These are phyloP conservation scores for Sabuloglossum arenarium DNA, from an alignment of 495 filamentous ascomycete species.

Conservation along the genomic window DNA sequence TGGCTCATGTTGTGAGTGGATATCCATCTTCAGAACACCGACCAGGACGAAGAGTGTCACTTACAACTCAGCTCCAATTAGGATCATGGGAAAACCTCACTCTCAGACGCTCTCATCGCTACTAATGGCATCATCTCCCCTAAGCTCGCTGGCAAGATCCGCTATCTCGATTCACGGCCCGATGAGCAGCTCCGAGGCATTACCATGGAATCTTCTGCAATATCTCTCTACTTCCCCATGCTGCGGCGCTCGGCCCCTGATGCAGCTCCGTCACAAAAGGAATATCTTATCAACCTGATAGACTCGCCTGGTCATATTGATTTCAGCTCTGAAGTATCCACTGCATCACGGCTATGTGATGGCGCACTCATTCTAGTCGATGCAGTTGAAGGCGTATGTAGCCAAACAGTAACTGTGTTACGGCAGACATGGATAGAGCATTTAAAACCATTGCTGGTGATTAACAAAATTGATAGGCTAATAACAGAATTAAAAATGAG, in stretches of 20 bases:
- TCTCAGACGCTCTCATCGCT: conserved; percentile 88
- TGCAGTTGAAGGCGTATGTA: conserved; percentile 94
- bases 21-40: conserved; percentile 2
- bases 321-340: conserved; percentile 96
- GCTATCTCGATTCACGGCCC: conserved; percentile 88
- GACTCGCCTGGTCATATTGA: conserved; percentile 97
- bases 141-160: conserved; percentile 91
- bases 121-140: conserved; percentile 99
- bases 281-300: conserved; percentile 94
- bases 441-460: conserved; percentile 79
- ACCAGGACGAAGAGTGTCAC: neutral
- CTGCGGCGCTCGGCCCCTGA: conserved; percentile 47
- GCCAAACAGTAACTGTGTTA: conserved; percentile 92
- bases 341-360: conserved; percentile 84
- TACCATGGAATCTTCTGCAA: conserved; percentile 98
- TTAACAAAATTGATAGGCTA: conserved; percentile 95
- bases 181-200: conserved; percentile 96
- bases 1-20: conserved; percentile 75
- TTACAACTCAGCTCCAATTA: conserved; percentile 11
- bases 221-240: conserved; percentile 92
- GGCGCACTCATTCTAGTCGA: conserved; percentile 93
- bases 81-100: conserved; percentile 97
- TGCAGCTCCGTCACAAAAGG: conserved; percentile 45
- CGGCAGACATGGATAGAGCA: conserved; percentile 93
- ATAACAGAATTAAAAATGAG: conserved; percentile 88